Conservation (phyloP, 306 rosid genomes). For the Potentilla sterilis region DNA sequence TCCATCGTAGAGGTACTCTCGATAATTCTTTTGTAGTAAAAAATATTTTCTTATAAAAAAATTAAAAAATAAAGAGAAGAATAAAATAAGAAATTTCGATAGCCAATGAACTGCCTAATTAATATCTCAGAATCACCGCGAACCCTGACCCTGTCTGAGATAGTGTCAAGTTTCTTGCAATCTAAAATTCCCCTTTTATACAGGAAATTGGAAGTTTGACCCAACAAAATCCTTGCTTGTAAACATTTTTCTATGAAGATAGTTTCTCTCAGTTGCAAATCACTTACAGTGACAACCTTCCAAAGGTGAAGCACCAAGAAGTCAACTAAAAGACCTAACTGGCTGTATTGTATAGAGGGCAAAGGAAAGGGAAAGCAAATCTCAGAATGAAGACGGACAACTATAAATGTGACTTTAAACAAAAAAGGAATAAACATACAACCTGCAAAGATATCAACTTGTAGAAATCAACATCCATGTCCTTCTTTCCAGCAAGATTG, state of each 20-base stretch:
- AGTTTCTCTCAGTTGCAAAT: neutral
- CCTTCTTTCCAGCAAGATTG: conserved; percentile 69
- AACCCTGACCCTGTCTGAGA: neutral
- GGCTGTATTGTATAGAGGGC: neutral
- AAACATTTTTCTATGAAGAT: neutral
- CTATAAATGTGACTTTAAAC: neutral
- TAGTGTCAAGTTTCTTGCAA: neutral
- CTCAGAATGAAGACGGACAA: neutral
- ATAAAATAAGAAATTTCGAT: neutral
- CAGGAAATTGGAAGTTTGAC: neutral
- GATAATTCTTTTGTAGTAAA: neutral
- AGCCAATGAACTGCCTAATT: neutral
- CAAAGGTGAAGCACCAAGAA: neutral
- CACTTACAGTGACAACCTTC: neutral
- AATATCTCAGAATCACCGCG: neutral
- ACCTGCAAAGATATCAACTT: conserved; percentile 68
- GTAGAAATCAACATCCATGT: conserved; percentile 61
- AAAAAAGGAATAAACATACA: conserved; percentile 17
- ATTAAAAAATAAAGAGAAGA: neutral
- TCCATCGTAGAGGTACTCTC: neutral
- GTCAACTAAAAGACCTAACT: no score
- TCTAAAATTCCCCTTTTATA: neutral
- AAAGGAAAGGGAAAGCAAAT: neutral
- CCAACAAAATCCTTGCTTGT: neutral
- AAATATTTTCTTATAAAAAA: neutral